Evolutionary conservation across 805 yeast genomes (phyloP), one percentile per base, ranked within the genome.

Genomic region (Starmerella riodocensis): DNA sequence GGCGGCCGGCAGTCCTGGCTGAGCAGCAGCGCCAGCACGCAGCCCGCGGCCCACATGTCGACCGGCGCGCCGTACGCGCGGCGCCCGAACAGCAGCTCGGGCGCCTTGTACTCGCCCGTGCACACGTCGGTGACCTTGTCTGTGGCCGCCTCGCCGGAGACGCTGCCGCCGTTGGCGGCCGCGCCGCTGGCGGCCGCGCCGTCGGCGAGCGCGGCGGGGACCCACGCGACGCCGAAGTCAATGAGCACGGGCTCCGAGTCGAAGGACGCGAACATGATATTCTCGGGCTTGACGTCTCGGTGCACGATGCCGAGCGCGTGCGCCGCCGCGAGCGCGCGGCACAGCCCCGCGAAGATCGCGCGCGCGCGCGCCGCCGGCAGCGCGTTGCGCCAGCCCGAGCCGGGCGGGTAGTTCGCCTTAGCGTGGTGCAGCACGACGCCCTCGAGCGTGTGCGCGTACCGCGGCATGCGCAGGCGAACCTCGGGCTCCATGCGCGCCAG

Each of bases 21-120:
- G 46, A 68, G 67, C 23, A 83, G 47, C 32, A 69, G 55, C n/a
- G 76, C 71, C 35, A 76, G 49, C 2, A 80, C 51, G 9, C 83
- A 68, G 0, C 83, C 93, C 16, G 72, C 54, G 1, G 80, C 62
- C 93, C 93, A 82, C 13, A 79, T 62, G 50, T 82, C 93, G 7
- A 81, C 62, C 29, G 66, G 72, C 27, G 53, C 55, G 2, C 67
- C 59, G 52, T 82, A 82, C 43, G 65, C 62, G 1, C 62, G 45
- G n/a, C 70, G 58, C 0, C 82, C 80, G 36, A 79, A 67, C 30
- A 81, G 61, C 34, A 78, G 58, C 52, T 82, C 93, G 0, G 93
- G 88, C 0, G 91, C 76, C 43, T 78, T 74, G 58, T 72, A 83
- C 25, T 65, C 64, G 1, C 77, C 75, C 0, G 86, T 76, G 17